Evolutionary conservation across 1,284 basidiomycete species (phyloP), one percentile per base, ranked within the genome.

Genomic region (Moniliella sp.): DNA sequence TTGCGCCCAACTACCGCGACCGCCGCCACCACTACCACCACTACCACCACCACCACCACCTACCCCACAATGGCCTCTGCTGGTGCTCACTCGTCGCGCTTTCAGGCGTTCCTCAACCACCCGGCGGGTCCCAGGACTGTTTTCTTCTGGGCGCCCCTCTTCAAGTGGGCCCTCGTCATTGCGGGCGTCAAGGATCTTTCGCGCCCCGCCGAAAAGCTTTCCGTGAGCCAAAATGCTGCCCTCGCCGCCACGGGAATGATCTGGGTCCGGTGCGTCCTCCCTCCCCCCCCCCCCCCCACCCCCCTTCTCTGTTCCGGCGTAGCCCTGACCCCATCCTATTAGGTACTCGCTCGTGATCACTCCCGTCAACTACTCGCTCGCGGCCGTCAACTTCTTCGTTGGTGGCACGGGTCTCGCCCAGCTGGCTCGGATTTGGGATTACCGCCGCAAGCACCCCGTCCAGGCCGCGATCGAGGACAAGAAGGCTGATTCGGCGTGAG

Each of bases 341-440:
- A 65, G 86, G 42, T 97, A 94, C 66, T 93, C 84, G 10, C 62
- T 97, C 40, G 88, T 97, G 42, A 97, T 97, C 61, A 93, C 70
- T 12, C 88, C 88, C 9, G 69, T 97, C 48, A 97, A 97, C 67
- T 91, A 91, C 67, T 86, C 82, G 48, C 68, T 97, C 42, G 88
- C 88, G 13, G 88, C 86, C 25, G 88, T 94, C 61, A 97, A 97
- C 68, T 77, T 84, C 64, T 94, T 91, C 53, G 88, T 97, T 30
- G 88, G 86, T 8, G 62, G 76, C 9, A 86, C 81, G 2, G 88
- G 88, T 18, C 53, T 88, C 9, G 69, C 71, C 21, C 86, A 93
- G 63, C 66, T 94, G 16, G 78, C 69, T 35, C 73, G 86, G 27
- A 78, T 91, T 50, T 81, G 46, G 42, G 50, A 55, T 46, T 51